Evolutionary conservation across 1,284 basidiomycete species (phyloP).

Genomic region (Rhizoctonia solani): DNA sequence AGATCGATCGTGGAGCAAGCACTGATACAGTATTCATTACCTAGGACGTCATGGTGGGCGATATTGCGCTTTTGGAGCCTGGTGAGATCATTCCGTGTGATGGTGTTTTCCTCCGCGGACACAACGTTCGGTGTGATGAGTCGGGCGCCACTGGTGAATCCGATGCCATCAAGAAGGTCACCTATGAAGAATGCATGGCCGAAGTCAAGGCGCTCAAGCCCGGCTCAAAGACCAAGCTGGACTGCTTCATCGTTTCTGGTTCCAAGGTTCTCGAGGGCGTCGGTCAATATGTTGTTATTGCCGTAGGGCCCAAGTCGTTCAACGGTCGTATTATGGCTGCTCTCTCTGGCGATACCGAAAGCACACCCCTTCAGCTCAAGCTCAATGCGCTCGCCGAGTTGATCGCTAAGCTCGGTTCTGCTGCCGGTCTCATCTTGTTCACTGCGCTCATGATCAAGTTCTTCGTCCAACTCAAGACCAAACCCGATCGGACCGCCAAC

Average conservation of each 20-base stretch:
- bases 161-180: slow-evolving; percentile 87
- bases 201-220: slow-evolving; percentile 45
- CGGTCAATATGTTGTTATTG: slow-evolving; percentile 89
- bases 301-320: slow-evolving; percentile 90
- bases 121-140: slow-evolving; percentile 96
- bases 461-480: slow-evolving; percentile 80
- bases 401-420: slow-evolving; percentile 88
- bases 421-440: slow-evolving; percentile 85
- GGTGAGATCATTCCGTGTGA: slow-evolving; percentile 97
- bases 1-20: background rate
- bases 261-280: slow-evolving; percentile 95
- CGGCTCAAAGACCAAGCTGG: slow-evolving; percentile 62
- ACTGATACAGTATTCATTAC: slow-evolving; percentile 9
- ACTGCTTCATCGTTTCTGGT: slow-evolving; percentile 95
- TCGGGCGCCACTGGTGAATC: slow-evolving; percentile 95
- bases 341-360: slow-evolving; percentile 78
- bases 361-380: slow-evolving; percentile 93
- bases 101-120: slow-evolving; percentile 89
- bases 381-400: slow-evolving; percentile 90
- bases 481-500: slow-evolving; percentile 67
- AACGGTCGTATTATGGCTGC: slow-evolving; percentile 97
- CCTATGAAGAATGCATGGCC: slow-evolving; percentile 76
- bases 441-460: slow-evolving; percentile 88
- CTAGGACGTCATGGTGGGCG: slow-evolving; percentile 90
- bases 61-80: slow-evolving; percentile 89